Evolutionary conservation across 768 basidiomycete genomes (phyloP), one percentile per base, ranked within the genome.

Genomic region (Leucocoprinus birnbaumii): DNA sequence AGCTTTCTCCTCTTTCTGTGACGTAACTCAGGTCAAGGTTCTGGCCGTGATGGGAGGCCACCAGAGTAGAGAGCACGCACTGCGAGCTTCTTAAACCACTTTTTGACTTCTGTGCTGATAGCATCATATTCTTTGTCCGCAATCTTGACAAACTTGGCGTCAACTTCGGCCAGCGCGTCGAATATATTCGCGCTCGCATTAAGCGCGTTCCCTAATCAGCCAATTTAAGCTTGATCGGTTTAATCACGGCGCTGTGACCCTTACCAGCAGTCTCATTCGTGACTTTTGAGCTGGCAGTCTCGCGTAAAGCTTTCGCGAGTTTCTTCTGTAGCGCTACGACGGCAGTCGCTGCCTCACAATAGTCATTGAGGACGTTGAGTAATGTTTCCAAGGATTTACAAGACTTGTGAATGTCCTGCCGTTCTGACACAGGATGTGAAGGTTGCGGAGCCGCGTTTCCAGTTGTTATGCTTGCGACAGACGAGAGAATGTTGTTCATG

Each of bases 31-130:
- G 14, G 27, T 9, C 31, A 37, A 19, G 31, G 25, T 13, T 48
- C 47, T 18, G 18, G 16, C 16, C 44, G 25, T 16, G 53, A 26
- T 25, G 31, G 31, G 11, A 31, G 31, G 10, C 43, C 35, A 46
- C 38, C 25, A 22, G 25, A 25, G 34, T n/a, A 55, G 38, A 56
- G 53, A 24, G 48, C 26, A 70, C 87, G 61, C 62, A 91, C 89
- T 47, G 84, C 78, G 34, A 91, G 77, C 67, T 85, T 90, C 80
- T 88, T 91, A 76, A 91, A 85, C 89, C 89, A 91, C 63, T 88
- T 92, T 75, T 84, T 87, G 40, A 90, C 83, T 59, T 91, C 89
- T 26, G 73, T 67, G 59, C 81, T 83, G 48, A 90, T 71, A 19
- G 54, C 63, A 58, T 85, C 83, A 56, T 83, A 89, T 59, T 92